Evolutionary conservation across 169 alveolate genomes (phyloP).

Genomic region (Plasmodium gonderi): DNA sequence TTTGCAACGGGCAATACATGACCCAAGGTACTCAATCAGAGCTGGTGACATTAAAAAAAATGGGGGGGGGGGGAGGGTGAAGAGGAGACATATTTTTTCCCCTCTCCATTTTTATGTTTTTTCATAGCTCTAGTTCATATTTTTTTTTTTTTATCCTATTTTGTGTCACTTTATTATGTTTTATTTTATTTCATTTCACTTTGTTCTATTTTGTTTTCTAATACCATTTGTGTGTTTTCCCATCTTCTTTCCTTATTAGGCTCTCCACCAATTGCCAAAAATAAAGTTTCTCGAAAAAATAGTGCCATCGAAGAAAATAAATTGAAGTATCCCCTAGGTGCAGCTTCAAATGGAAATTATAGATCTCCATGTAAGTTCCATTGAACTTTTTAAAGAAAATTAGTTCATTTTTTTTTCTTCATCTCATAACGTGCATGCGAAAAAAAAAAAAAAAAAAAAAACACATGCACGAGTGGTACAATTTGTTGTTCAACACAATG

Average conservation of each 20-base stretch:
- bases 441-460: background rate
- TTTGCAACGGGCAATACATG: slow-evolving; percentile 11
- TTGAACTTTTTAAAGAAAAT: no score
- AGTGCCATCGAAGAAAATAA: slow-evolving; percentile 9
- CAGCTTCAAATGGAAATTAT: background rate
- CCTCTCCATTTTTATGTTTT: background rate
- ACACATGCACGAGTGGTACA: background rate
- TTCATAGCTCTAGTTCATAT: background rate
- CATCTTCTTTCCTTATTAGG: background rate
- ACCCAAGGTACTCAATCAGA: slow-evolving; percentile 8
- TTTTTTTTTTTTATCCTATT: background rate
- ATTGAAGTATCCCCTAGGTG: background rate
- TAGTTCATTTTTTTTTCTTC: no score
- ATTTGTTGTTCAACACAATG: background rate
- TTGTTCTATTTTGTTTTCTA: background rate
- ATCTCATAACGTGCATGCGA: no score
- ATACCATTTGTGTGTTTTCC: no score
- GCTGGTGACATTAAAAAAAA: background rate
- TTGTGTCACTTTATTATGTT: background rate
- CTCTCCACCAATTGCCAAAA: background rate
- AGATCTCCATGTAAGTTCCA: background rate
- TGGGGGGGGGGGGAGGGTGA: background rate
- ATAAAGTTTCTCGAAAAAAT: background rate
- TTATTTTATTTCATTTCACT: background rate
- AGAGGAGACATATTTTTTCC: background rate